Evolutionary conservation across 2,329 filamentous ascomycete genomes (phyloP), one percentile per base, ranked within the genome.

Genomic region (Aspergillus sp.): DNA sequence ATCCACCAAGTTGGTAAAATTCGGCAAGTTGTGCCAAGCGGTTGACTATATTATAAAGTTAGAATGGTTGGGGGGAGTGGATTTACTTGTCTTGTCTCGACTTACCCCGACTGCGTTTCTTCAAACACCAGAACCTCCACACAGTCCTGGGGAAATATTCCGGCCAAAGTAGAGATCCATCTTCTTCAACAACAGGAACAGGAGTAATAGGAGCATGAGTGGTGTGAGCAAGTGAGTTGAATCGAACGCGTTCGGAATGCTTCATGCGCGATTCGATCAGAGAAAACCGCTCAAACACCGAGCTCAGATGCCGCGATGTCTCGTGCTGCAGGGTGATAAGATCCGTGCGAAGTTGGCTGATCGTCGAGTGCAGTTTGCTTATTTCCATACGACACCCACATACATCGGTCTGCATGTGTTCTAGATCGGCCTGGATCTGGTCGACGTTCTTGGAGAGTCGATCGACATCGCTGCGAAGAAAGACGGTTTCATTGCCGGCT

Each of bases 51-150:
- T 17, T n/a, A n/a, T 37, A 44, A 23, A 17, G 27, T 56, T 62
- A 62, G 62, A 60, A 55, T 25, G 17, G 5, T 17, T 37, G 23
- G 11, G n/a, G 14, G 12, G 44, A 19, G 46, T 19, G 43, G 9
- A 49, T 40, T 39, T 33, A 44, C 59, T 55, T 46, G 56, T 58
- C 27, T 54, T 4, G 27, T 17, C 2, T 39, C 23, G 43, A 68
- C 74, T 75, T 63, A 77, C 74, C 61, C 62, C 73, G 63, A 61
- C 70, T 76, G 62, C 69, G 66, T 64, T 75, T 75, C 65, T 76
- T 76, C 53, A 77, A 62, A 58, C 72, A 75, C 74, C 74, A 77
- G 56, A 77, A 77, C 44, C 72, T 68, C 74, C 73, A 76, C 7
- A 77, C 73, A 1, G 72, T 74, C 31, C 66, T 61, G 19, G 74